A percentile compares a stretch with the other conserved stretches of the same genome.
Evolutionary conservation across 257 asterid species (phyloP).

Genomic region (Ajuga chamaepitys): DNA sequence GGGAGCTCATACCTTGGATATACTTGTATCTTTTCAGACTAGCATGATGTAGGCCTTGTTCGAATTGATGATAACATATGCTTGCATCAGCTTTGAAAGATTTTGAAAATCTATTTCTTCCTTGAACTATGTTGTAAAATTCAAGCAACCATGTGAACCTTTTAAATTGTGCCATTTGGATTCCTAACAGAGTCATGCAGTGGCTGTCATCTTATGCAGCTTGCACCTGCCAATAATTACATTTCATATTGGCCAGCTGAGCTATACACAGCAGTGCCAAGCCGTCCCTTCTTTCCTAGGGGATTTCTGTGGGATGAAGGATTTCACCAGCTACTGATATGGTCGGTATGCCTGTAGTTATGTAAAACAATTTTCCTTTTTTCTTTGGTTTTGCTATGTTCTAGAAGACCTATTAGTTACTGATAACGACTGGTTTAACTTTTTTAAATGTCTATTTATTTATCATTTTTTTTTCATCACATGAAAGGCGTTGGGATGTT

Average conservation of each 20-base stretch:
- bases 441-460: background rate
- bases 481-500: slow-evolving; percentile 93
- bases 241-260: slow-evolving; percentile 95
- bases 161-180: slow-evolving; percentile 21
- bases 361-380: background rate
- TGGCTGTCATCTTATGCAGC: slow-evolving; percentile 52
- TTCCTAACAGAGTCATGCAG: slow-evolving; percentile 34
- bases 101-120: background rate
- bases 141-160: background rate
- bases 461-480: slow-evolving; percentile 14
- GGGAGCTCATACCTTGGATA: background rate
- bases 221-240: slow-evolving; percentile 39
- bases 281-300: slow-evolving; percentile 97
- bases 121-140: slow-evolving; percentile 1
- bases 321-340: slow-evolving; percentile 86
- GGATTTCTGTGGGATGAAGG: slow-evolving; percentile 99
- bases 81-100: slow-evolving; percentile 6
- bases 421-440: background rate
- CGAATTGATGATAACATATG: background rate
- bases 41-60: slow-evolving; percentile 1
- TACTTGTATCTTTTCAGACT: background rate
- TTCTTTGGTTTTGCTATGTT: background rate
- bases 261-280: slow-evolving; percentile 96
- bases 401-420: slow-evolving; percentile 1
- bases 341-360: slow-evolving; percentile 45